These are phyloP conservation scores for Aspergillus asperescens DNA, from an alignment of 495 filamentous ascomycete genomes.

Conservation along the genomic window DNA sequence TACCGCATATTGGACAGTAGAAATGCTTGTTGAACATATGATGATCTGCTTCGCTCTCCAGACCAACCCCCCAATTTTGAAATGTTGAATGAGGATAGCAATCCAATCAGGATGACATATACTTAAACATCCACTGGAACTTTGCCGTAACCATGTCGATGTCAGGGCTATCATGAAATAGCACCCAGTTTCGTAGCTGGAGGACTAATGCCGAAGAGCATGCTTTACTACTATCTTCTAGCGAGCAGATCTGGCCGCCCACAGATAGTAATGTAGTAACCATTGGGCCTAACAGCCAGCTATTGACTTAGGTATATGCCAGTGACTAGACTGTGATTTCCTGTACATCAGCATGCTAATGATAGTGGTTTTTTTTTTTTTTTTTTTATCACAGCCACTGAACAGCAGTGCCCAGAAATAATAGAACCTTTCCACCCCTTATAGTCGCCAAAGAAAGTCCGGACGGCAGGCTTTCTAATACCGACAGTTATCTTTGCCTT, in stretches of 20 bases:
- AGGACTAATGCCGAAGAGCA: slow-evolving; percentile 1
- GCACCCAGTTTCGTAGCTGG: background rate
- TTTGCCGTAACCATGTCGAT: background rate
- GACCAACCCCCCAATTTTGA: too few species aligned
- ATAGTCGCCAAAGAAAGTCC: too few species aligned
- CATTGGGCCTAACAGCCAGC: background rate
- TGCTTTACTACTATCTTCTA: background rate
- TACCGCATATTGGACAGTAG: too few species aligned
- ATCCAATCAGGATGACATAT: too few species aligned
- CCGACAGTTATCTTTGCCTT: too few species aligned
- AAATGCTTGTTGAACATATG: too few species aligned
- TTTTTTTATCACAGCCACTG: background rate
- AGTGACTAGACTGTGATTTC: background rate
- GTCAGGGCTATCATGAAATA: background rate
- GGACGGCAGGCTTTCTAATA: too few species aligned
- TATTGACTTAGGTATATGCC: background rate
- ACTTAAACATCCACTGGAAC: background rate
- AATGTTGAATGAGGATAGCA: too few species aligned
- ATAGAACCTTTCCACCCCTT: background rate
- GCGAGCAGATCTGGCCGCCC: background rate
- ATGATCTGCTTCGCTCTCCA: too few species aligned
- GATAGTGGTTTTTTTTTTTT: too few species aligned
- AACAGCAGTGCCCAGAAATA: background rate
- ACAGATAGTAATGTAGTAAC: background rate
- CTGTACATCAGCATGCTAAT: background rate